A percentile compares a stretch with the other conserved stretches of the same genome.
These are phyloP conservation scores for Globisporangium apiculatum DNA, from an alignment of 352 stramenopile species.

Conservation along the genomic window DNA sequence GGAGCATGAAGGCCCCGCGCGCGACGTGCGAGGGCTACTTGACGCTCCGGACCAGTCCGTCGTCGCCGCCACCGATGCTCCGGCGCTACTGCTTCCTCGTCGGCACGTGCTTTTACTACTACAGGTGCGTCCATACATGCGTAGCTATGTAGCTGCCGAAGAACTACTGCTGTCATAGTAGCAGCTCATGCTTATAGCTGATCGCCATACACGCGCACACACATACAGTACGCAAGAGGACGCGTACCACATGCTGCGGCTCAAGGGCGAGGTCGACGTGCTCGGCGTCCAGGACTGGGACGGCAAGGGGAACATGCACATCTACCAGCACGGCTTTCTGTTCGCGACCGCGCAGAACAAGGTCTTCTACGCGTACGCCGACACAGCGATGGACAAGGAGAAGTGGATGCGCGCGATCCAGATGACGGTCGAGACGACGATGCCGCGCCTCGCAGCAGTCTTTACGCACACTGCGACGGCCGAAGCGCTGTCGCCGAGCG, in stretches of 20 bases:
- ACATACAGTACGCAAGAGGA: conserved; percentile 76
- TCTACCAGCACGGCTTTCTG: conserved; percentile 86
- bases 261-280: conserved; percentile 85
- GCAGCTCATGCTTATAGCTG: not conserved
- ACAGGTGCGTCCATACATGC: conserved; percentile 24
- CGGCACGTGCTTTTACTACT: conserved; percentile 85
- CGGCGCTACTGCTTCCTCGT: conserved; percentile 86
- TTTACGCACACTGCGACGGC: conserved; percentile 37
- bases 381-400: conserved; percentile 86
- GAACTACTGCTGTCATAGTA: not conserved
- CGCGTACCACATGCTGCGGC: conserved; percentile 82
- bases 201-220: not conserved
- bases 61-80: conserved; percentile 80
- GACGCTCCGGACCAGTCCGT: conserved; percentile 81
- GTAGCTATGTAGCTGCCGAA: not conserved
- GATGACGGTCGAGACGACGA: conserved; percentile 78
- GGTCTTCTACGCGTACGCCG: conserved; percentile 85
- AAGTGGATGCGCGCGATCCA: conserved; percentile 88
- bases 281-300: conserved; percentile 89
- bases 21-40: conserved; percentile 82
- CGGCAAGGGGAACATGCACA: conserved; percentile 89
- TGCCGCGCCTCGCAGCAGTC: conserved; percentile 43
- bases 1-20: conserved; percentile 72
- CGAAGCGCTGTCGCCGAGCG: conserved; percentile 51
- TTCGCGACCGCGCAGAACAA: conserved; percentile 87